phyloP scores from a whole-genome alignment of 2,329 filamentous ascomycete genomes.

The Diplodia scrobiculata region DNA sequence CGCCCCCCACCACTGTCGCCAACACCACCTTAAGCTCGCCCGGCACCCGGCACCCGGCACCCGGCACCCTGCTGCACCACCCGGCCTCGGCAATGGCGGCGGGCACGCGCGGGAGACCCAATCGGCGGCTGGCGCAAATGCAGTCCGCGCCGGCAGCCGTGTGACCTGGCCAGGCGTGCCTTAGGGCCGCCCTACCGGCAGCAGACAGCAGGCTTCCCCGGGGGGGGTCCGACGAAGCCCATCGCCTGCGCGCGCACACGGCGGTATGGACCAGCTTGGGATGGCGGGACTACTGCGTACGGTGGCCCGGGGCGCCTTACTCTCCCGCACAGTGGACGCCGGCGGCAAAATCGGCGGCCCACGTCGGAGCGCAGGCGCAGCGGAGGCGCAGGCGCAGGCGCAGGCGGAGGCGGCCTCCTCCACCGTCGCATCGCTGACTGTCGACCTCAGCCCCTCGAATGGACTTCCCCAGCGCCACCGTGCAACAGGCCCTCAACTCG shows the following conservation, averaged over 20 bases:
- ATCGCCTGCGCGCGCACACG: neutral
- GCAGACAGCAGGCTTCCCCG: neutral
- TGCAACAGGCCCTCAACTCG: constrained; percentile 27
- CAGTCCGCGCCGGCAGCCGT: neutral
- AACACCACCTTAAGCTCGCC: neutral
- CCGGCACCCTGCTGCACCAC: no score
- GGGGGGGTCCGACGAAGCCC: neutral
- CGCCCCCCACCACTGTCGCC: neutral
- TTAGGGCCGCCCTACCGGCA: neutral
- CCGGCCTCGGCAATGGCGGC: no score
- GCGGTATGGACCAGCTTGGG: neutral
- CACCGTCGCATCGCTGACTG: neutral
- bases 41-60: neutral
- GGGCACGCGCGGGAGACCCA: neutral
- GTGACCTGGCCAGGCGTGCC: neutral
- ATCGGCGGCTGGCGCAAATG: no score
- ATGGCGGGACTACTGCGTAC: neutral
- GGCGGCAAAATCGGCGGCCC: constrained; percentile 22
- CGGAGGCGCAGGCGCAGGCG: neutral
- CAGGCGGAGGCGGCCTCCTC: neutral
- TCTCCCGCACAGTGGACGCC: neutral
- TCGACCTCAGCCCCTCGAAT: neutral
- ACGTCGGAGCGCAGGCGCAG: neutral
- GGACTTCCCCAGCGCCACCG: constrained; percentile 25
- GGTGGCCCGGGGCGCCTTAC: constrained; percentile 1